phyloP scores from a whole-genome alignment of 495 filamentous ascomycete species.

The Talaromyces thailandensis region DNA sequence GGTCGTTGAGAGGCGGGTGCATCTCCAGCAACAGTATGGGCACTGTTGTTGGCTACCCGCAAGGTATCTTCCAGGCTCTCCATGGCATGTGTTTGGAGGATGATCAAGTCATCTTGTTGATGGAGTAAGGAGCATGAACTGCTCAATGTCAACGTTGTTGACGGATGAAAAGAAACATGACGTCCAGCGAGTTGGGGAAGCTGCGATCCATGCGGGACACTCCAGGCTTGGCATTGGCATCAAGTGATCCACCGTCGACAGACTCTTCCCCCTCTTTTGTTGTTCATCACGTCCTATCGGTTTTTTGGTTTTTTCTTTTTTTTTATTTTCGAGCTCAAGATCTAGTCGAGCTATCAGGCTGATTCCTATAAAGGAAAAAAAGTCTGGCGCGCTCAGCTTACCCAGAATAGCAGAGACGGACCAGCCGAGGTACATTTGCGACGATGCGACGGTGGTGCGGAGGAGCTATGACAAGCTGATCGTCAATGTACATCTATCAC shows the following conservation, averaged over 20 bases:
- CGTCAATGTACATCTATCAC: background rate
- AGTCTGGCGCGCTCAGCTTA: background rate
- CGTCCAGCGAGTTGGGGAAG: background rate
- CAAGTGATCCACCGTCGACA: background rate
- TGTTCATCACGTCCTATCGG: background rate
- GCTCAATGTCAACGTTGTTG: background rate
- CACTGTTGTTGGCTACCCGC: conserved; percentile 4
- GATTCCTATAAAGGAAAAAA: background rate
- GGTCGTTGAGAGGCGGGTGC: background rate
- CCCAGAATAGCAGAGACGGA: background rate
- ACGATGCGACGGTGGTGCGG: background rate
- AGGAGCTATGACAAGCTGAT: background rate
- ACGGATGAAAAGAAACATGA: background rate
- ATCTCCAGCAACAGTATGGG: conserved; percentile 4
- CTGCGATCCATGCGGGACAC: background rate
- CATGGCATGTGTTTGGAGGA: background rate
- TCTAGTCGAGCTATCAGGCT: background rate
- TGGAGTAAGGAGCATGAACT: too few species aligned
- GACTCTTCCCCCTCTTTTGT: background rate
- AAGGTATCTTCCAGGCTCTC: background rate
- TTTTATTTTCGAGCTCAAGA: background rate
- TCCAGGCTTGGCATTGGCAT: background rate
- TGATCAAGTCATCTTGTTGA: background rate
- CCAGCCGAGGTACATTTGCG: background rate
- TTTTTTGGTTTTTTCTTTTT: too few species aligned